Evolutionary conservation across 345 rosid species (phyloP).

Genomic region (Eucalyptus tenuipes): DNA sequence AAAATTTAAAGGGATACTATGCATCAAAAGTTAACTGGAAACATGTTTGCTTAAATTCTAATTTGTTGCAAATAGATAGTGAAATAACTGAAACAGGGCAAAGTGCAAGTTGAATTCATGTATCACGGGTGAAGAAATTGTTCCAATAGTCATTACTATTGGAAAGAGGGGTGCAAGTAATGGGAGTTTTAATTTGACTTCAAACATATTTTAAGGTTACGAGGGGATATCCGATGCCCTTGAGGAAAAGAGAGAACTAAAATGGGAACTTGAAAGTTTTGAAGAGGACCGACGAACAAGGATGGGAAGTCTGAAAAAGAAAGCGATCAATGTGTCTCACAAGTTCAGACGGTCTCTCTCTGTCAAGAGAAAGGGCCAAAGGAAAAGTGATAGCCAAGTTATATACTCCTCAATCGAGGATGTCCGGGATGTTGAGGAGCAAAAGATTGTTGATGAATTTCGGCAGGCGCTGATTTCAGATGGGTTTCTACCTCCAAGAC

Average conservation of each 20-base stretch:
- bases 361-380: slow-evolving; percentile 39
- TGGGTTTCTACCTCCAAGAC: slow-evolving; percentile 45
- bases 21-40: not conserved
- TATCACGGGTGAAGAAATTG: not conserved
- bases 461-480: slow-evolving; percentile 37
- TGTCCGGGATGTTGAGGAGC: slow-evolving; percentile 57
- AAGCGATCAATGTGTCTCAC: slow-evolving; percentile 65
- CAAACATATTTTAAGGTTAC: slow-evolving; percentile 16
- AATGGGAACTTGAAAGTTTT: slow-evolving; percentile 52
- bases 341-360: slow-evolving; percentile 55
- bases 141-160: not conserved
- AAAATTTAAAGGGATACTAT: not conserved
- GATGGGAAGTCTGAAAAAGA: slow-evolving; percentile 66
- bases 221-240: slow-evolving; percentile 52
- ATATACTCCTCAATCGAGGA: slow-evolving; percentile 52
- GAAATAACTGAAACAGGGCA: not conserved
- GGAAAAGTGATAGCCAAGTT: slow-evolving; percentile 24
- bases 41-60: not conserved
- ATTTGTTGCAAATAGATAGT: not conserved
- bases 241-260: slow-evolving; percentile 51
- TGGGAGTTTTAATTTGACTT: not conserved
- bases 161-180: not conserved
- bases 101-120: not conserved
- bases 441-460: slow-evolving; percentile 53
- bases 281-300: slow-evolving; percentile 66